Conservation (phyloP, 495 filamentous ascomycete species). For the Niebla homalea region DNA sequence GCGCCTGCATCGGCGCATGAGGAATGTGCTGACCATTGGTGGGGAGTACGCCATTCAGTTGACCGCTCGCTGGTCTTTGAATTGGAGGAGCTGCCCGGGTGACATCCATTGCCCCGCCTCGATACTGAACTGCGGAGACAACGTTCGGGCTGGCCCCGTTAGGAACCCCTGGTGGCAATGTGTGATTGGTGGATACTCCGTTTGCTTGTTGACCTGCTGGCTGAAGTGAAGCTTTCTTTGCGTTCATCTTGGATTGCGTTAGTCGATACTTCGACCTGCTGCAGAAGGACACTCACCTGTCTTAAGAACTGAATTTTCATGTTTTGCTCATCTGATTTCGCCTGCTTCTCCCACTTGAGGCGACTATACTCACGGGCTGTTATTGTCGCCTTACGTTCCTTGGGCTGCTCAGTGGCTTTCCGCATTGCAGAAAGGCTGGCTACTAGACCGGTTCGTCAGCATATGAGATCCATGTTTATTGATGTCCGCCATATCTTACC, state of each 20-base stretch:
- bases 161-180: conserved; percentile 19
- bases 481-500: conserved; percentile 27
- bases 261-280: no score
- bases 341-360: conserved; percentile 71
- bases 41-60: conserved; percentile 37
- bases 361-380: conserved; percentile 83
- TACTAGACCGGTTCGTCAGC: conserved; percentile 24
- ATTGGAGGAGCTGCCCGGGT: conserved; percentile 25
- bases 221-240: conserved; percentile 29
- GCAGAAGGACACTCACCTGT: no score
- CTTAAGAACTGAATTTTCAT: conserved; percentile 39
- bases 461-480: conserved; percentile 2
- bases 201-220: conserved; percentile 30
- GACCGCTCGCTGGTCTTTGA: conserved; percentile 28
- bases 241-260: conserved; percentile 3
- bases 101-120: conserved; percentile 14
- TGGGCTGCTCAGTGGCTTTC: conserved; percentile 55
- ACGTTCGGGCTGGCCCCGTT: conserved; percentile 28
- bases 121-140: conserved; percentile 10
- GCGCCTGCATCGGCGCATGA: conserved; percentile 55
- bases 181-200: conserved; percentile 20
- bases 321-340: conserved; percentile 62
- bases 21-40: conserved; percentile 43
- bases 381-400: conserved; percentile 44
- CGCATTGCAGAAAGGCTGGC: conserved; percentile 54